Evolutionary conservation across 352 stramenopile genomes (phyloP).

Genomic region (Blastocystis sp.): DNA sequence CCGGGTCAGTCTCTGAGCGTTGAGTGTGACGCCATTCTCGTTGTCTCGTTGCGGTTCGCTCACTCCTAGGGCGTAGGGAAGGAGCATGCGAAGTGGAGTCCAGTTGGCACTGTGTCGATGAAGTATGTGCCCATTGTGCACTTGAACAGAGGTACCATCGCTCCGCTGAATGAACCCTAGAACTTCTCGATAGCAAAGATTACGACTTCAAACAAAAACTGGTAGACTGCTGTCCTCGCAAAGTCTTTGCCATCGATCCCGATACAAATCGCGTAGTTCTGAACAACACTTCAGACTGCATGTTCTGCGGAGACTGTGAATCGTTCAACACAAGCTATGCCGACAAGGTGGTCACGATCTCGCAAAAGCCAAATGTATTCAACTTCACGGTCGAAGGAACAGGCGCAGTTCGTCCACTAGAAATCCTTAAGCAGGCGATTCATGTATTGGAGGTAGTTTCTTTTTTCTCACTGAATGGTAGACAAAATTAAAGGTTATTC

Average conservation of each 20-base stretch:
- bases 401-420: slow-evolving; percentile 7
- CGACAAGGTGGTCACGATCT: slow-evolving; percentile 55
- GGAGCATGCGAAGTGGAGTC: slow-evolving; percentile 45
- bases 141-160: not conserved
- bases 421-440: slow-evolving; percentile 50
- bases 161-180: not conserved
- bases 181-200: slow-evolving; percentile 19
- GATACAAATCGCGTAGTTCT: slow-evolving; percentile 15
- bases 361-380: slow-evolving; percentile 6
- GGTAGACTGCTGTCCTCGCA: slow-evolving; percentile 15
- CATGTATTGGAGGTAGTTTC: slow-evolving; percentile 1
- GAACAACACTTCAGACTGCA: not conserved
- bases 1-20: slow-evolving; percentile 3
- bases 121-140: slow-evolving; percentile 43
- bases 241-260: slow-evolving; percentile 44
- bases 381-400: slow-evolving; percentile 37
- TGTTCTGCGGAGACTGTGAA: slow-evolving; percentile 59
- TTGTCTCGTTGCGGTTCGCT: not conserved
- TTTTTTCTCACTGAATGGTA: not conserved
- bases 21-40: slow-evolving; percentile 47
- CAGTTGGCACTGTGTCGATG: slow-evolving; percentile 38
- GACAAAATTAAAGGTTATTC: slow-evolving; percentile 17
- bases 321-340: slow-evolving; percentile 56
- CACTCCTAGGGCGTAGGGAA: slow-evolving; percentile 20
- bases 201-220: slow-evolving; percentile 43